phyloP scores from a whole-genome alignment of 2,329 filamentous ascomycete genomes.

The Xylaria sp. region DNA sequence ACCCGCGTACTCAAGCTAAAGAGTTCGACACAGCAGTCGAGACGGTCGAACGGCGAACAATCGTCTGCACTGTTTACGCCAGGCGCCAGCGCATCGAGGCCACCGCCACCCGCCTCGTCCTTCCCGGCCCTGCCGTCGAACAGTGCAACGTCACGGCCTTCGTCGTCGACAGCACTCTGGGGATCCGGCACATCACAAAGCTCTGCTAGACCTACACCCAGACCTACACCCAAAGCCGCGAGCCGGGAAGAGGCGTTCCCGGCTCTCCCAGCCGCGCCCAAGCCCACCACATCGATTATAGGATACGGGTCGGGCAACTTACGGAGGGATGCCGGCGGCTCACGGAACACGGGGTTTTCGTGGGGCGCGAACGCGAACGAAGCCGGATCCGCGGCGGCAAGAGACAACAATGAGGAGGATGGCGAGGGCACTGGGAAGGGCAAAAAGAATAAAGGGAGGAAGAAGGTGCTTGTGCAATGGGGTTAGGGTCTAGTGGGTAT shows the following conservation, averaged over 20 bases:
- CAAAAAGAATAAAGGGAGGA: conserved; percentile 64
- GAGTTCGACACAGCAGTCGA: conserved; percentile 49
- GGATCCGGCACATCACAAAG: conserved; percentile 16
- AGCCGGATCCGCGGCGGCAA: conserved; percentile 1
- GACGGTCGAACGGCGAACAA: conserved; percentile 36
- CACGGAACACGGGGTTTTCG: conserved; percentile 54
- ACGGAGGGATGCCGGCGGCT: conserved; percentile 52
- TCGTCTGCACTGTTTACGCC: conserved; percentile 20
- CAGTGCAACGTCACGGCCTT: conserved; percentile 17
- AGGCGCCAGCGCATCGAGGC: conserved; percentile 10
- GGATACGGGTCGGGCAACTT: conserved; percentile 61
- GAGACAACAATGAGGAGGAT: conserved; percentile 25
- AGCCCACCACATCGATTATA: conserved; percentile 64
- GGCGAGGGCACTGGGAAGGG: conserved; percentile 45
- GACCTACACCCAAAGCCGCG: conserved; percentile 22
- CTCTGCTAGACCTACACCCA: conserved; percentile 13
- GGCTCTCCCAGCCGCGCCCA: conserved; percentile 77
- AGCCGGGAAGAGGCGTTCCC: conserved; percentile 71
- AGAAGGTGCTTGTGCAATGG: conserved; percentile 64
- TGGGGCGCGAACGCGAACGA: conserved; percentile 47
- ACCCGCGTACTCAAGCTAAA: conserved; percentile 62
- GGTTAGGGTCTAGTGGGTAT: conserved; percentile 46
- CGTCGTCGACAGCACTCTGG: conserved; percentile 30
- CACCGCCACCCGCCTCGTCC: conserved; percentile 25
- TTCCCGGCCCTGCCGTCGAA: conserved; percentile 36